phyloP scores from a whole-genome alignment of 1,284 basidiomycete species.

The Sporisorium iseilematis-ciliati region DNA sequence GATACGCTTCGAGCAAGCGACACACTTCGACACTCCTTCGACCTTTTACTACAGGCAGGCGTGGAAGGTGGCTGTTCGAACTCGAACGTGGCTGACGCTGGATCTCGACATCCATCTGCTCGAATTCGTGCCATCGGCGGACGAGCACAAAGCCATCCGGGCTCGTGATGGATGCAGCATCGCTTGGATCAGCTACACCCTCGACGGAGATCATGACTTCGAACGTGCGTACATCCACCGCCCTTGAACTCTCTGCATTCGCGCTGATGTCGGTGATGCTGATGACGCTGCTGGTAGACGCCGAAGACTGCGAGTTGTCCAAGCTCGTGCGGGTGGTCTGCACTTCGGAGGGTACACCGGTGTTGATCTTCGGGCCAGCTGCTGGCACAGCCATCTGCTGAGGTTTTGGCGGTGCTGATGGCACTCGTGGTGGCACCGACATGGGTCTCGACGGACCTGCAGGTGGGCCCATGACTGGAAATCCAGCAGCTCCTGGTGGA shows the following conservation, averaged over 20 bases:
- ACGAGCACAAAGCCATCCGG: slow-evolving; percentile 64
- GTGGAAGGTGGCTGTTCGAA: slow-evolving; percentile 41
- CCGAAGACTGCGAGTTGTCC: slow-evolving; percentile 3
- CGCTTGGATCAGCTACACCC: slow-evolving; percentile 22
- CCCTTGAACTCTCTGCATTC: slow-evolving; percentile 48
- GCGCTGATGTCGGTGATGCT: slow-evolving; percentile 61
- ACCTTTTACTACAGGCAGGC: slow-evolving; percentile 48
- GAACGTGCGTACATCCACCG: slow-evolving; percentile 53
- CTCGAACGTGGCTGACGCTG: slow-evolving; percentile 49
- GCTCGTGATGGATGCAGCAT: slow-evolving; percentile 15
- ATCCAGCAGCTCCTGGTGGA: slow-evolving; percentile 20
- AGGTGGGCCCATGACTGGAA: slow-evolving; percentile 40
- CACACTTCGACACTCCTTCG: slow-evolving; percentile 51
- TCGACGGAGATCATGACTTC: slow-evolving; percentile 67
- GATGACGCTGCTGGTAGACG: slow-evolving; percentile 17
- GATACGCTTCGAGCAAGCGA: slow-evolving; percentile 54
- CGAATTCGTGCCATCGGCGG: slow-evolving; percentile 64
- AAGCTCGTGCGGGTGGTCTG: slow-evolving; percentile 6
- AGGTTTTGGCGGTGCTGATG: slow-evolving; percentile 33
- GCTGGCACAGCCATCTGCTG: slow-evolving; percentile 31
- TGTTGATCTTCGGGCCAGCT: slow-evolving; percentile 19
- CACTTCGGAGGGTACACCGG: not conserved
- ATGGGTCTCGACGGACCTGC: slow-evolving; percentile 37
- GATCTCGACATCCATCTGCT: slow-evolving; percentile 59
- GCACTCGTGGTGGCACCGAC: slow-evolving; percentile 48